These are phyloP conservation scores for Stygiomarasmius scandens DNA, from an alignment of 1,284 basidiomycete species.

Conservation along the genomic window DNA sequence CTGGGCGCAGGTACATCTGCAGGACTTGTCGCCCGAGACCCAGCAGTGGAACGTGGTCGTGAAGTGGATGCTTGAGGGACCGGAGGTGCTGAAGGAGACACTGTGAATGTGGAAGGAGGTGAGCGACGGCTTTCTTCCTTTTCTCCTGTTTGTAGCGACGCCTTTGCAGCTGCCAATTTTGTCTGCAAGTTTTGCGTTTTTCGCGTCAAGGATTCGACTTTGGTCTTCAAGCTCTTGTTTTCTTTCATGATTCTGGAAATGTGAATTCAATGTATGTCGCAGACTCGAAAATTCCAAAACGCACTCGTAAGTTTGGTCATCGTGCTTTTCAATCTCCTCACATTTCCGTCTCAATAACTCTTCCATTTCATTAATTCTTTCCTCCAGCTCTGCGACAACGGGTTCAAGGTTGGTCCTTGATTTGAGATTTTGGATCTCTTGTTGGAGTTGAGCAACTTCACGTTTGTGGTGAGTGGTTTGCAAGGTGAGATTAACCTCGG, in stretches of 20 bases:
- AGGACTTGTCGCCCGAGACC: constrained; percentile 15
- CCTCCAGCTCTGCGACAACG: constrained; percentile 60
- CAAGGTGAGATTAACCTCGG: constrained; percentile 65
- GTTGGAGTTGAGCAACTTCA: constrained; percentile 55
- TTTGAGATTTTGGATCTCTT: constrained; percentile 56
- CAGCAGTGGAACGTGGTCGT: constrained; percentile 9
- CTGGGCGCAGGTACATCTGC: constrained; percentile 20
- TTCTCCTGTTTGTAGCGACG: constrained; percentile 24
- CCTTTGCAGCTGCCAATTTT: constrained; percentile 60
- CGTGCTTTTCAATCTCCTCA: constrained; percentile 80
- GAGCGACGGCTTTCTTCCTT: background rate
- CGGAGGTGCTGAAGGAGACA: background rate
- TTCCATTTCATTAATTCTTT: constrained; percentile 74
- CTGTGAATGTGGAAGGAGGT: constrained; percentile 2
- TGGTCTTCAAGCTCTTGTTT: constrained; percentile 72
- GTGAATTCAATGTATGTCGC: background rate
- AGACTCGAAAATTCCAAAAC: constrained; percentile 29
- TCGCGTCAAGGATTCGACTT: constrained; percentile 68
- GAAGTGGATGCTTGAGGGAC: background rate
- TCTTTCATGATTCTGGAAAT: constrained; percentile 66
- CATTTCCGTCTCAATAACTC: constrained; percentile 67
- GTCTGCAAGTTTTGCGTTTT: constrained; percentile 72
- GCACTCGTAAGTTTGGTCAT: constrained; percentile 73
- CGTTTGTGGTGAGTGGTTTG: constrained; percentile 66
- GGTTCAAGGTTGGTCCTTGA: constrained; percentile 56